Evolutionary conservation across 2,329 filamentous ascomycete genomes (phyloP), one percentile per base, ranked within the genome.

Genomic region (Colletotrichum chrysophilum): DNA sequence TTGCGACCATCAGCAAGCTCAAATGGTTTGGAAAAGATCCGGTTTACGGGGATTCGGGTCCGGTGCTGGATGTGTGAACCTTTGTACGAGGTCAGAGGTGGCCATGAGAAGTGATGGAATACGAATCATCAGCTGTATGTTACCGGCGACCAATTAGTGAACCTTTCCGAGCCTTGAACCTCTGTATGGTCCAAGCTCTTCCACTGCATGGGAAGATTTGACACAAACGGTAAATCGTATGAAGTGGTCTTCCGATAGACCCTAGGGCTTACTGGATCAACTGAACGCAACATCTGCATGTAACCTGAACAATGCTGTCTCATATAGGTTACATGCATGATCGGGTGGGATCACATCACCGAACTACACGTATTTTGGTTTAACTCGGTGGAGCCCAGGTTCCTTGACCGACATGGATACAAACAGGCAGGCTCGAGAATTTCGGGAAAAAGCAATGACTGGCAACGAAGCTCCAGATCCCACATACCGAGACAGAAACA

Each of bases 1-100:
- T 89, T 4, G 61, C 71, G 3, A 62, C 18, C 3, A 79, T 79
- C 38, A 48, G 26, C 10, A 38, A 30, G 18, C 16, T 78, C 9
- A 55, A 24, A 7, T 79, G 77, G 79, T 78, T 80, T 38, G 36
- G 55, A 14, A 77, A 48, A 32, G 78, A 79, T 60, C 78, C 78
- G 21, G 48, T 81, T 52, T 80, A 80, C 32, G 78, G 77, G 12
- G 66, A 77, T 28, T 5, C 66, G 18, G 77, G 75, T 8, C 76
- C 77, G 2, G 70, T 52, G 14, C 16, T 79, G 43, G 43, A 74
- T 16, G 43, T 52, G 5, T 43, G 10, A 55, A 7, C n/a, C 7
- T 32, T 2, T 7, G 18, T 32, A 13, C 21, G 26, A 34, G 13
- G 58, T 10, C 12, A 32, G 21, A 61, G 58, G 4, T 7, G 28